Base-by-base conservation (phyloP, 768 basidiomycete species). In the Leucosporidium yakuticum region DNA sequence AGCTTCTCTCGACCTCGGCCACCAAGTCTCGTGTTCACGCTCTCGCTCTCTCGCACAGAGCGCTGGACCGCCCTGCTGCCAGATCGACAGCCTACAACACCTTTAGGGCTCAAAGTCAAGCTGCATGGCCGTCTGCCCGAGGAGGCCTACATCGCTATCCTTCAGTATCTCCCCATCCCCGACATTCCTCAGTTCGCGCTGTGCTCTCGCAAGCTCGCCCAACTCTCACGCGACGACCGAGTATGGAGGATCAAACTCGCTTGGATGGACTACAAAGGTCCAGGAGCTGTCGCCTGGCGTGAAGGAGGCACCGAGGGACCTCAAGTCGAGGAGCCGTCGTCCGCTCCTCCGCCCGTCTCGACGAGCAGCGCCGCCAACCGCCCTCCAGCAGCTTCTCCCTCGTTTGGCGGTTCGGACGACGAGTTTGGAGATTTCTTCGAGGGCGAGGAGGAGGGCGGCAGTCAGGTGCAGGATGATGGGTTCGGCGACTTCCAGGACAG, bases 391-490 rank as follows among this genome's bases (percentile, higher is more conserved):
- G 1, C 59, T 21, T 21, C 59, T 9, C 44, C 59, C 27, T n/a
- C 39, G 9, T 58, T 36, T 23, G 36, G 4, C 21, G n/a, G 25
- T 6, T 8, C 59, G 17, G 88, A 91, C 68, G 90, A 94, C 73
- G 91, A 91, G 31, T 95, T 95, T 79, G 93, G 91, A 5, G 91
- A 93, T 76, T 91, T 92, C 76, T 84, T 88, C 1, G 80, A 83
- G 0, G 82, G 83, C 29, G 69, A 61, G 58, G 64, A 63, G 48
- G 29, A 56, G 34, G 55, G 55, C 15, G 48, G 19, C 20, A 47
- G 21, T 6, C 74, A 75, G 54, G 74, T 14, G 56, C 20, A 49
- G 49, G 77, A 77, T 27, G 77, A 79, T 54, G 79, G 79, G 55
- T 80, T 81, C 67, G 80, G 79, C 49, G 80, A 80, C 70, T 68